phyloP scores from a whole-genome alignment of 78 protist genomes.

The Dictyostelium capitatum region DNA sequence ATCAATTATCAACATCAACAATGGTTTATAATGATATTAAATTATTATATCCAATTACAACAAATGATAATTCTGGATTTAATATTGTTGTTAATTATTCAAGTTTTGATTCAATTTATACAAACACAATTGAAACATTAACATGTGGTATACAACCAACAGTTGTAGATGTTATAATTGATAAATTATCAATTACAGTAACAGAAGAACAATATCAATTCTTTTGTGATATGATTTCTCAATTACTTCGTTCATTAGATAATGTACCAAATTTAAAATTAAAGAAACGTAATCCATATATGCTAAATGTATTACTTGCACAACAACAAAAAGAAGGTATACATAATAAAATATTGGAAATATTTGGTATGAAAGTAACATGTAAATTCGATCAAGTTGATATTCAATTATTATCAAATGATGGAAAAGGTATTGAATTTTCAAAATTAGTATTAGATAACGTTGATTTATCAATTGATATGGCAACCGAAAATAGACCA shows the following conservation, averaged over 20 bases:
- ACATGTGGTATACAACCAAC: conserved; percentile 35
- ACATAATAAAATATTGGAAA: background rate
- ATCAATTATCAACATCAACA: background rate
- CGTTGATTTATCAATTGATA: background rate
- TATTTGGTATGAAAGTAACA: conserved; percentile 54
- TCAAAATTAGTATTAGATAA: conserved; percentile 2
- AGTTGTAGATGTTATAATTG: background rate
- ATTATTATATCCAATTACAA: background rate
- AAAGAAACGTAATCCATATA: conserved; percentile 23
- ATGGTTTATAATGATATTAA: background rate
- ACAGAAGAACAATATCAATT: conserved; percentile 19
- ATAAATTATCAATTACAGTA: background rate
- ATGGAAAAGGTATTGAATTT: background rate
- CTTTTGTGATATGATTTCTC: conserved; percentile 67
- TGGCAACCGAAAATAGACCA: conserved; percentile 51
- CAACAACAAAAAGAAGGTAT: background rate
- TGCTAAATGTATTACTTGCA: conserved; percentile 11
- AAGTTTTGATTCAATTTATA: conserved; percentile 16
- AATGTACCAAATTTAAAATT: conserved; percentile 39
- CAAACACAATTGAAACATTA: conserved; percentile 41
- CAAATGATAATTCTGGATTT: background rate
- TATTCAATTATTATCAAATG: background rate
- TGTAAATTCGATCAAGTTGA: background rate
- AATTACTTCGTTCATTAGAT: conserved; percentile 44
- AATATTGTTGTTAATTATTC: conserved; percentile 32